These are phyloP conservation scores for Pichia exigua DNA, from an alignment of 805 yeast species.

Conservation along the genomic window DNA sequence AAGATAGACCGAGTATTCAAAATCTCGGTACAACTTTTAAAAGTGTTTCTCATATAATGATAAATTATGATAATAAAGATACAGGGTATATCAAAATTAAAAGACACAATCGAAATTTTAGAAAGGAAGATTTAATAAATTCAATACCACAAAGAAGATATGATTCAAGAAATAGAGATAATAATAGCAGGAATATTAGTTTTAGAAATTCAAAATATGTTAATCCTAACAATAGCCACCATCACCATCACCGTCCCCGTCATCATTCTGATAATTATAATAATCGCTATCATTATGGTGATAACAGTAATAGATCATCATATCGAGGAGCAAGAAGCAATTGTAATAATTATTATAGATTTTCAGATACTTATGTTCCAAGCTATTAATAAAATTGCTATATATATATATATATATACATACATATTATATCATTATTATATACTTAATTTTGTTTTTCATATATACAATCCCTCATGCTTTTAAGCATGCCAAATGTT, in stretches of 20 bases:
- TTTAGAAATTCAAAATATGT: background rate
- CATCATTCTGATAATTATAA: background rate
- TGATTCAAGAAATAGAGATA: background rate
- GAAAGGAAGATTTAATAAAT: background rate
- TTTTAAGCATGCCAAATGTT: conserved; percentile 50
- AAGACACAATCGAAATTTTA: background rate
- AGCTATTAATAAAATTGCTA: background rate
- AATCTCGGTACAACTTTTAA: conserved; percentile 21
- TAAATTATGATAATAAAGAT: conserved; percentile 27
- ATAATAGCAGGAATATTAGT: background rate
- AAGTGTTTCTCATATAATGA: conserved; percentile 27
- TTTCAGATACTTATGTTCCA: background rate
- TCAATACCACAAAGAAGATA: background rate
- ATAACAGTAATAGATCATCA: background rate
- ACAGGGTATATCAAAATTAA: conserved; percentile 25
- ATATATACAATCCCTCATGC: background rate
- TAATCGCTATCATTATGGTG: background rate
- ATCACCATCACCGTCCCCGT: too few relatives aligned
- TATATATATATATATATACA: too few relatives aligned
- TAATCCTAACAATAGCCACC: background rate
- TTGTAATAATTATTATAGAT: background rate
- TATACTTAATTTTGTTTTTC: background rate
- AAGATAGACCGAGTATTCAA: conserved; percentile 27
- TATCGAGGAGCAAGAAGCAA: background rate
- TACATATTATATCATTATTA: background rate